Conservation (phyloP, 805 yeast genomes). For the Danielia oregonensis region DNA sequence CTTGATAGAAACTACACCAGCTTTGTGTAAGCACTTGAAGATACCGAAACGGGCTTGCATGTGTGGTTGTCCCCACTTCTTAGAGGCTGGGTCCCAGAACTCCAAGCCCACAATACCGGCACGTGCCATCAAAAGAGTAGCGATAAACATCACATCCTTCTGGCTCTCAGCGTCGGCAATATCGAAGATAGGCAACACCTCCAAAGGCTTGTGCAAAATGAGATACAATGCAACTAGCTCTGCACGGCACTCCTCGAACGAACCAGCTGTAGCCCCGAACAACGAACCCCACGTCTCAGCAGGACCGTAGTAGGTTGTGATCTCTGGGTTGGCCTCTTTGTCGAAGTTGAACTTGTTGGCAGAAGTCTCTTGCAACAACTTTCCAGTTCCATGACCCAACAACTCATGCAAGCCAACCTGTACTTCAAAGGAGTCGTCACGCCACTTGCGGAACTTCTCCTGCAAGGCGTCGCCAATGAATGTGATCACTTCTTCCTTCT, state of each 20-base stretch:
- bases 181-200: slow-evolving; percentile 71
- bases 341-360: slow-evolving; percentile 74
- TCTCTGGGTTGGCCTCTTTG: slow-evolving; percentile 60
- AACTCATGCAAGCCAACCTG: slow-evolving; percentile 93
- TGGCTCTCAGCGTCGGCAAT: slow-evolving; percentile 54
- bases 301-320: slow-evolving; percentile 64
- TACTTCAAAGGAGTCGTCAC: slow-evolving; percentile 83
- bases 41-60: slow-evolving; percentile 91
- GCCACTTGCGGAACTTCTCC: slow-evolving; percentile 61
- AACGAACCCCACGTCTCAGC: slow-evolving; percentile 91
- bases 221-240: slow-evolving; percentile 84
- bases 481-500: slow-evolving; percentile 63
- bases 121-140: slow-evolving; percentile 79
- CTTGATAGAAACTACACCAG: slow-evolving; percentile 59
- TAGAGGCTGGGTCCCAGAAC: slow-evolving; percentile 78
- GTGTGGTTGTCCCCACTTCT: slow-evolving; percentile 93
- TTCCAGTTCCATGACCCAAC: slow-evolving; percentile 90
- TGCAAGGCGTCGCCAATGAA: slow-evolving; percentile 55
- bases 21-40: slow-evolving; percentile 66
- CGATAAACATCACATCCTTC: slow-evolving; percentile 59
- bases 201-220: slow-evolving; percentile 56
- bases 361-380: slow-evolving; percentile 54
- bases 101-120: slow-evolving; percentile 83
- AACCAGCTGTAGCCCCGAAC: slow-evolving; percentile 78
- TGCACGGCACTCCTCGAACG: slow-evolving; percentile 92